Conservation (phyloP, 306 rosid genomes). For the Fragaria vesca region DNA sequence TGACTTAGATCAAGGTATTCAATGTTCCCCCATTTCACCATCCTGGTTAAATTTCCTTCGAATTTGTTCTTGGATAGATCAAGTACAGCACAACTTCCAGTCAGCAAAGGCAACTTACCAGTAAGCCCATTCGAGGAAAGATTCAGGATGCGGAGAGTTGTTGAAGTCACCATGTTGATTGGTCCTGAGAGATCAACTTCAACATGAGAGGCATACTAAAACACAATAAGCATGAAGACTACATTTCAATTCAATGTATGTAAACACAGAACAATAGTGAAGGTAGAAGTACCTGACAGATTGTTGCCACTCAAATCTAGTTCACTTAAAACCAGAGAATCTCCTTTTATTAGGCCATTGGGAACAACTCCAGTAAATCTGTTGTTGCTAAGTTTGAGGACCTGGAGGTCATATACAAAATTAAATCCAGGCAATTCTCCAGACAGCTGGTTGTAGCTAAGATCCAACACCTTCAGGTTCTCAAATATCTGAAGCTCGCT, state of each 20-base stretch:
- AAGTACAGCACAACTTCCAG: slow-evolving; percentile 87
- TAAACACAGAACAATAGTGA: not conserved
- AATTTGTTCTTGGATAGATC: slow-evolving; percentile 86
- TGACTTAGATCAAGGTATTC: slow-evolving; percentile 87
- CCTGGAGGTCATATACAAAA: slow-evolving; percentile 84
- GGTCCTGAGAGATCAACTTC: slow-evolving; percentile 63
- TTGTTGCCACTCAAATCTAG: slow-evolving; percentile 97
- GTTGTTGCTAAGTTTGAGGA: slow-evolving; percentile 91
- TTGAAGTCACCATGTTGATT: slow-evolving; percentile 64
- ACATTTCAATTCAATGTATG: slow-evolving; percentile 9
- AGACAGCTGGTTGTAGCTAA: slow-evolving; percentile 81
- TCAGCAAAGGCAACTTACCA: slow-evolving; percentile 78
- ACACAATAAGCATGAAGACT: slow-evolving; percentile 2
- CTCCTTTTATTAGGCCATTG: slow-evolving; percentile 75
- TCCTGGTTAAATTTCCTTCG: slow-evolving; percentile 75
- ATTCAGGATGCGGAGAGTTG: slow-evolving; percentile 60
- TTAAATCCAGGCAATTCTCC: slow-evolving; percentile 95
- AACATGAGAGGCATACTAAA: slow-evolving; percentile 28
- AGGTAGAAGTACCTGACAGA: slow-evolving; percentile 66
- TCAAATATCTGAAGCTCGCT: slow-evolving; percentile 63
- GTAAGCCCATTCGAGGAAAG: slow-evolving; percentile 75
- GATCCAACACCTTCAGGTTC: slow-evolving; percentile 85
- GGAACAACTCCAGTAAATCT: slow-evolving; percentile 82
- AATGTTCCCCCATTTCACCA: slow-evolving; percentile 86
- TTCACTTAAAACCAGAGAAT: slow-evolving; percentile 73